Conservation (phyloP, 2,329 filamentous ascomycete species). For the Phyllachora maydis region DNA sequence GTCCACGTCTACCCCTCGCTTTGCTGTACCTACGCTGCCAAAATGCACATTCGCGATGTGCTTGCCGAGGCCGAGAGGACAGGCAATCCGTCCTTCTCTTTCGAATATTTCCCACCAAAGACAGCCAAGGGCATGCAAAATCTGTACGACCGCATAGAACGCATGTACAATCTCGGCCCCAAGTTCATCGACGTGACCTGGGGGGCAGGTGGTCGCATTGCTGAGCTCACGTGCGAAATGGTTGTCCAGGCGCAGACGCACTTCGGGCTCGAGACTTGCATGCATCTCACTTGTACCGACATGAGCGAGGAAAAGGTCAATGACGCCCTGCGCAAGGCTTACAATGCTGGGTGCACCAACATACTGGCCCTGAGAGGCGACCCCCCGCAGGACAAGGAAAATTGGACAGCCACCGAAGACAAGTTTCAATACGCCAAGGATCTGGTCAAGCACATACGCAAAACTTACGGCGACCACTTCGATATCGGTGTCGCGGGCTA, state of each 20-base stretch:
- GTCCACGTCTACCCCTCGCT: no score
- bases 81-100: conserved; percentile 79
- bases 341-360: conserved; percentile 92
- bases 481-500: conserved; percentile 96
- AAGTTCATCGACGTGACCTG: conserved; percentile 97
- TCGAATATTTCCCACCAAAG: conserved; percentile 98
- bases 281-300: conserved; percentile 97
- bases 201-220: conserved; percentile 84
- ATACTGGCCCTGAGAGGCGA: conserved; percentile 88
- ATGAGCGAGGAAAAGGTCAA: conserved; percentile 91
- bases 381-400: conserved; percentile 80
- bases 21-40: no score
- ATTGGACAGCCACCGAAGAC: conserved; percentile 74
- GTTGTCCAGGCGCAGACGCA: conserved; percentile 87
- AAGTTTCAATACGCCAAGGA: conserved; percentile 87
- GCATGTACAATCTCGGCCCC: conserved; percentile 87
- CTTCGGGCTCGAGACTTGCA: conserved; percentile 92
- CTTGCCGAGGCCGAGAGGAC: conserved; percentile 61
- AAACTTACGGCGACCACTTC: conserved; percentile 72
- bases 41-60: conserved; percentile 92
- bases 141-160: conserved; percentile 97
- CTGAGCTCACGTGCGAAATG: conserved; percentile 92
- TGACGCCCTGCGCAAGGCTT: conserved; percentile 67
- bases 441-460: conserved; percentile 55
- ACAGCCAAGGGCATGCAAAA: conserved; percentile 96